Evolutionary conservation across 2,329 filamentous ascomycete genomes (phyloP).

Genomic region (Diaporthe velutina): DNA sequence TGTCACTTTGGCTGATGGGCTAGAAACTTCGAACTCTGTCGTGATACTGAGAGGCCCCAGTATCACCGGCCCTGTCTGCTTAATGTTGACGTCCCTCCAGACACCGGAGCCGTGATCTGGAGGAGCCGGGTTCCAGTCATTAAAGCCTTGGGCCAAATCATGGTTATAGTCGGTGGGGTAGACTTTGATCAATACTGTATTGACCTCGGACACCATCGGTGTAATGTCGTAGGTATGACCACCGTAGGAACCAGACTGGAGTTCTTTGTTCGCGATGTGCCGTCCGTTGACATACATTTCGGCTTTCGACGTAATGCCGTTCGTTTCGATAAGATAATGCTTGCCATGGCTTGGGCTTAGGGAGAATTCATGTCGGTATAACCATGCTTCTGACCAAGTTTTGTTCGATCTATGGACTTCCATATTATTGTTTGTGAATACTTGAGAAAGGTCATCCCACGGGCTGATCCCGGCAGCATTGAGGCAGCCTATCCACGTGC

Average conservation of each 20-base stretch:
- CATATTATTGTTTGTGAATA: slow-evolving; percentile 53
- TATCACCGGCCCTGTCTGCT: slow-evolving; percentile 65
- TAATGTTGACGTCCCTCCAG: slow-evolving; percentile 70
- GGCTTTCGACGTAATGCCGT: slow-evolving; percentile 71
- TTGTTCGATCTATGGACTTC: neutral
- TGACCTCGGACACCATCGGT: slow-evolving; percentile 52
- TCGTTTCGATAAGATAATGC: slow-evolving; percentile 66
- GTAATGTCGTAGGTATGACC: slow-evolving; percentile 70
- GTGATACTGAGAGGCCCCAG: slow-evolving; percentile 59
- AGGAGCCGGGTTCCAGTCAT: slow-evolving; percentile 73
- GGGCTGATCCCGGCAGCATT: slow-evolving; percentile 6
- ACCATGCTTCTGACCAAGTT: slow-evolving; percentile 55
- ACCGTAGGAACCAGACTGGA: slow-evolving; percentile 68
- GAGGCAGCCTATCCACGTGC: slow-evolving; percentile 32
- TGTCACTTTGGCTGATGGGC: slow-evolving; percentile 38
- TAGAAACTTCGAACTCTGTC: slow-evolving; percentile 52
- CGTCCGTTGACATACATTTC: slow-evolving; percentile 72
- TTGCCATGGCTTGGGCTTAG: slow-evolving; percentile 50
- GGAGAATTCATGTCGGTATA: slow-evolving; percentile 68
- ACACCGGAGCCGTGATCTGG: slow-evolving; percentile 74
- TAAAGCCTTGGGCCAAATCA: slow-evolving; percentile 71
- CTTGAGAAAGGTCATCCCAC: slow-evolving; percentile 13
- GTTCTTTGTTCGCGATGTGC: slow-evolving; percentile 59
- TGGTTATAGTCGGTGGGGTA: slow-evolving; percentile 71
- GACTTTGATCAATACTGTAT: slow-evolving; percentile 65